Conservation (phyloP, 208 protist species). For the Crithidia expoeki region DNA sequence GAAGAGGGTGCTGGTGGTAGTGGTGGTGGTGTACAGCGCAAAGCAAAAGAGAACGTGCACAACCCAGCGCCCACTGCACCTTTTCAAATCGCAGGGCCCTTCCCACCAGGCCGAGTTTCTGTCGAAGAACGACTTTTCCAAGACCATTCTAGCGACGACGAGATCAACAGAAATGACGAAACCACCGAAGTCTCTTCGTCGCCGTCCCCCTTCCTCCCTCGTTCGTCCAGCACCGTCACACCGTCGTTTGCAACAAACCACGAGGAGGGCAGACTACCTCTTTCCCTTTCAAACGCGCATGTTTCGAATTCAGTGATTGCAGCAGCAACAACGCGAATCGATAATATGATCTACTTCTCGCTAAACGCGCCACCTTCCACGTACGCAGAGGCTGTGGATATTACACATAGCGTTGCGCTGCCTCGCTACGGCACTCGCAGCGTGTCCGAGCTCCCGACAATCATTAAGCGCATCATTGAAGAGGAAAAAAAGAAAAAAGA, state of each 20-base stretch:
- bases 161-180: too few relatives aligned
- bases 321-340: neutral
- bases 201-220: neutral
- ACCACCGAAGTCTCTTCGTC: neutral
- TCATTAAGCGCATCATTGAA: slow-evolving; percentile 23
- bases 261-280: neutral
- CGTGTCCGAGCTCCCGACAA: slow-evolving; percentile 34
- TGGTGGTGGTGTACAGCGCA: neutral
- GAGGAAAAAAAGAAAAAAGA: slow-evolving; percentile 7
- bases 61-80: neutral
- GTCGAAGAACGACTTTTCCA: slow-evolving; percentile 17
- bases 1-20: too few relatives aligned
- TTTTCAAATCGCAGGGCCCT: neutral
- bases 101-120: slow-evolving; percentile 3
- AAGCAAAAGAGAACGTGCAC: neutral
- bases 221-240: neutral
- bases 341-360: neutral
- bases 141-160: slow-evolving; percentile 2
- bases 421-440: slow-evolving; percentile 38
- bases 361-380: too few relatives aligned
- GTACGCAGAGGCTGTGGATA: too few relatives aligned
- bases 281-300: neutral
- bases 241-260: neutral
- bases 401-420: slow-evolving; percentile 2
- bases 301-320: neutral